These are phyloP conservation scores for Colletotrichum sp. DNA, from an alignment of 2,329 filamentous ascomycete species.

Conservation along the genomic window DNA sequence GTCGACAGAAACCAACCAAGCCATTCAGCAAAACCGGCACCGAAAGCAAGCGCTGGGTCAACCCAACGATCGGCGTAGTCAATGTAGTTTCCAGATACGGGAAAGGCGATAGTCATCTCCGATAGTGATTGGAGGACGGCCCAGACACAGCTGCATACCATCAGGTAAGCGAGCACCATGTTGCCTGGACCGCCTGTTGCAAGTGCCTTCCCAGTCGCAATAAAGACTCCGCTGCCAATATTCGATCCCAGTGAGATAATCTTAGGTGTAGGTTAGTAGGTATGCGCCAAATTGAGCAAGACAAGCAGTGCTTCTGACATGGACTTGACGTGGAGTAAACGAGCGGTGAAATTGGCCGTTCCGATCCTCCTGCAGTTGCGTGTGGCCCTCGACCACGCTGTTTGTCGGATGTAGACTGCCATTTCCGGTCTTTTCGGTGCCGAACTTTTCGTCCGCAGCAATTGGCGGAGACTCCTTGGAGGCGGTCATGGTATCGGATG, in stretches of 20 bases:
- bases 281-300: neutral
- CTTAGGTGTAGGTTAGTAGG: neutral
- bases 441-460: neutral
- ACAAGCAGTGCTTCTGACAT: neutral
- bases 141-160: constrained; percentile 24
- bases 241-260: constrained; percentile 31
- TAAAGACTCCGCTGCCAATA: constrained; percentile 40
- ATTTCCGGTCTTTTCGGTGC: neutral
- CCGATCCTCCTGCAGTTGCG: neutral
- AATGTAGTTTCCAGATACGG: constrained; percentile 39
- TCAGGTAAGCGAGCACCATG: constrained; percentile 36
- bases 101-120: constrained; percentile 42
- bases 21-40: constrained; percentile 37
- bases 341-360: neutral
- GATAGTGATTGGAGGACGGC: constrained; percentile 24
- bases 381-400: neutral
- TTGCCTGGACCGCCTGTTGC: constrained; percentile 32
- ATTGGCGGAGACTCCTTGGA: neutral
- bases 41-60: constrained; percentile 41
- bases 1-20: neutral
- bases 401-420: neutral
- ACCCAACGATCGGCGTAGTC: constrained; percentile 41
- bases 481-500: neutral
- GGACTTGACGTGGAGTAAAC: neutral
- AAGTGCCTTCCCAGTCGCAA: constrained; percentile 37